These are phyloP conservation scores for Acacia melanoxylon DNA, from an alignment of 306 rosid genomes.

Conservation along the genomic window DNA sequence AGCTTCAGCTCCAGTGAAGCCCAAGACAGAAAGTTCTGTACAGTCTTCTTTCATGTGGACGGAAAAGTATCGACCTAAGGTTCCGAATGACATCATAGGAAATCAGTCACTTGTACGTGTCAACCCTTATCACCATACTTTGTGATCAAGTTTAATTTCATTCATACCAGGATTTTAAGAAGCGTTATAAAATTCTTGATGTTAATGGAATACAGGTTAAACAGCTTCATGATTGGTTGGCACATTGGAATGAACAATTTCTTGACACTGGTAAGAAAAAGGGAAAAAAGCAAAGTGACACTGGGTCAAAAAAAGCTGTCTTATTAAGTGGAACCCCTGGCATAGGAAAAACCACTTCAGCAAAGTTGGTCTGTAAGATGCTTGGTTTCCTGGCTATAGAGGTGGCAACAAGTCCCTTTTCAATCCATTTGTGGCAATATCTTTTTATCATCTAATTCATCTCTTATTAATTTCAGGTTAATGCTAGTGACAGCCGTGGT, in stretches of 20 bases:
- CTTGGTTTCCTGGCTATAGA: conserved; percentile 86
- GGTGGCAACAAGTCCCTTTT: conserved; percentile 49
- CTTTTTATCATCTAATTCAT: conserved; percentile 23
- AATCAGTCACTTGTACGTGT: conserved; percentile 83
- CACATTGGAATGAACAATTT: conserved; percentile 82
- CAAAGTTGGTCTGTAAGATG: conserved; percentile 88
- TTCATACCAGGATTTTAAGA: conserved; percentile 23
- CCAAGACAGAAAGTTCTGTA: conserved; percentile 32
- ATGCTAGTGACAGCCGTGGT: conserved; percentile 97
- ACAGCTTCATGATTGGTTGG: conserved; percentile 89
- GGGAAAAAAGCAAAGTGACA: conserved; percentile 67
- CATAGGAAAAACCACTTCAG: conserved; percentile 96
- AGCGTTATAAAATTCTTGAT: conserved; percentile 31
- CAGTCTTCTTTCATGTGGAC: conserved; percentile 70
- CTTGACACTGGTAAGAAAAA: conserved; percentile 60
- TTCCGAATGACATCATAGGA: conserved; percentile 73
- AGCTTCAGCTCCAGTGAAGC: conserved; percentile 50
- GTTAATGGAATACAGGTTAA: conserved; percentile 59
- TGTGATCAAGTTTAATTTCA: conserved; percentile 4
- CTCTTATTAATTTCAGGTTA: conserved; percentile 60
- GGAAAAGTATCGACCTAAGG: conserved; percentile 80
- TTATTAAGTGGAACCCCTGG: conserved; percentile 95
- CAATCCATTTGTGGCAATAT: neutral
- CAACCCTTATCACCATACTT: conserved; percentile 29
- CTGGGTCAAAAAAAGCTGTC: conserved; percentile 72